Conservation (phyloP, 192 early-diverging fungal species). For the Coemansia sp. region DNA sequence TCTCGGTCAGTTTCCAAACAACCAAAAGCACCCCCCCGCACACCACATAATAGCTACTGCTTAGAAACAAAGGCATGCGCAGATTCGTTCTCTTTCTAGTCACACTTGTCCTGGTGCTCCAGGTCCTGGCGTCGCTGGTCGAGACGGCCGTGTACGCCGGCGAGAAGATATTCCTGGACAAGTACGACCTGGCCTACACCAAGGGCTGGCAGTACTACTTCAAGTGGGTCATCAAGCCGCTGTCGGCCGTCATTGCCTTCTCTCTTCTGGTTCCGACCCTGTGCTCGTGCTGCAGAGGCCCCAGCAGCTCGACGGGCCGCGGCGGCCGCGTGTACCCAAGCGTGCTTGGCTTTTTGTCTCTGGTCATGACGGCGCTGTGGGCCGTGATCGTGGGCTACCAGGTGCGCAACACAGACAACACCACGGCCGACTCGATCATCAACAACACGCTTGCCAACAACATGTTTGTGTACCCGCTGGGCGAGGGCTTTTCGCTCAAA, state of each 20-base stretch:
- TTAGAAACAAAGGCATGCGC: no score
- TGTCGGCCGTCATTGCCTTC: conserved; percentile 38
- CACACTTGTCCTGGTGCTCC: conserved; percentile 28
- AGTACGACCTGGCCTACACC: conserved; percentile 44
- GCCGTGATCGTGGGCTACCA: conserved; percentile 45
- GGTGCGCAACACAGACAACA: conserved; percentile 30
- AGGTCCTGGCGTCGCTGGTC: conserved; percentile 37
- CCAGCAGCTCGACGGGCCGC: no score
- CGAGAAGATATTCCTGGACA: conserved; percentile 41
- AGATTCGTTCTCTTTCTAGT: conserved; percentile 29
- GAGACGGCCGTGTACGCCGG: conserved; percentile 49
- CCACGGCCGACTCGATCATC: conserved; percentile 15
- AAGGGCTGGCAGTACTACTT: conserved; percentile 52
- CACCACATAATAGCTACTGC: no score
- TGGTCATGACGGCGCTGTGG: conserved; percentile 47
- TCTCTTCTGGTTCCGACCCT: conserved; percentile 28
- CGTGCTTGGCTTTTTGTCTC: conserved; percentile 35
- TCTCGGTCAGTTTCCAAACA: no score
- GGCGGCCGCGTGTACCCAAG: conserved; percentile 29
- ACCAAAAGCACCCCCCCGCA: no score
- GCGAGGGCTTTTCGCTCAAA: conserved; percentile 47
- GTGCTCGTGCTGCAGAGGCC: conserved; percentile 49
- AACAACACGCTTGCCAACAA: conserved; percentile 14
- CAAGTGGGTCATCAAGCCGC: conserved; percentile 52
- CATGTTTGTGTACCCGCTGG: conserved; percentile 42